Percentiles rank a stretch among this genome's conserved stretches.
Conservation (phyloP, 140 eudicot species). For the Oenanthe javanica region DNA sequence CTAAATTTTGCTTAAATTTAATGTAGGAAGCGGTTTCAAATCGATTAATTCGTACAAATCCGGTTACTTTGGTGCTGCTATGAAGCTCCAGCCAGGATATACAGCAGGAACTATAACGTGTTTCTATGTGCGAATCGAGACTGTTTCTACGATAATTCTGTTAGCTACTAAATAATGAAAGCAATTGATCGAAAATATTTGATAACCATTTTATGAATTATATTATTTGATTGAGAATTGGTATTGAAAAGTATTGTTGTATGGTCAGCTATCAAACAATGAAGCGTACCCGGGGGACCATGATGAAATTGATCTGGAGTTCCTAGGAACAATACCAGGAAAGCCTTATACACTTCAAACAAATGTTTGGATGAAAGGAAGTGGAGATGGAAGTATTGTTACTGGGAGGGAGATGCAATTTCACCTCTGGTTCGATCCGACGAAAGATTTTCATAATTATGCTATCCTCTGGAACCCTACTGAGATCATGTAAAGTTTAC, state of each 20-base stretch:
- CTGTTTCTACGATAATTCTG: not conserved
- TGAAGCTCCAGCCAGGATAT: slow-evolving; percentile 88
- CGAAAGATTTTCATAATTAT: slow-evolving; percentile 54
- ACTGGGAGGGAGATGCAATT: slow-evolving; percentile 65
- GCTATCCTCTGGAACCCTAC: slow-evolving; percentile 68
- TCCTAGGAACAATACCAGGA: slow-evolving; percentile 64
- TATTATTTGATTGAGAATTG: not conserved
- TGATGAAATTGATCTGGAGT: slow-evolving; percentile 69
- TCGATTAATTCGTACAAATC: slow-evolving; percentile 47
- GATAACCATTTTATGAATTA: not conserved
- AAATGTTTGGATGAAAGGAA: slow-evolving; percentile 65
- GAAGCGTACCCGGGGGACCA: slow-evolving; percentile 62
- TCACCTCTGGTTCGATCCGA: slow-evolving; percentile 82
- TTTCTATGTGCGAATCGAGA: slow-evolving; percentile 44
- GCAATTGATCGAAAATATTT: not conserved
- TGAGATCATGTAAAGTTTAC: slow-evolving; percentile 49
- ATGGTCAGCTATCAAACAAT: slow-evolving; percentile 48
- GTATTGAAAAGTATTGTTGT: not conserved
- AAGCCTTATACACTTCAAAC: slow-evolving; percentile 68
- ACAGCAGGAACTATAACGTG: slow-evolving; percentile 89
- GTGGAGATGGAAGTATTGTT: slow-evolving; percentile 38
- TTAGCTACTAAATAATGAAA: not conserved
- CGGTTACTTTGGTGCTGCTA: slow-evolving; percentile 60
- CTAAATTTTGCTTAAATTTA: not conserved
- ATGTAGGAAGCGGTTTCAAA: slow-evolving; percentile 79